phyloP scores from a whole-genome alignment of 495 filamentous ascomycete genomes.

The Xylaria acuta region DNA sequence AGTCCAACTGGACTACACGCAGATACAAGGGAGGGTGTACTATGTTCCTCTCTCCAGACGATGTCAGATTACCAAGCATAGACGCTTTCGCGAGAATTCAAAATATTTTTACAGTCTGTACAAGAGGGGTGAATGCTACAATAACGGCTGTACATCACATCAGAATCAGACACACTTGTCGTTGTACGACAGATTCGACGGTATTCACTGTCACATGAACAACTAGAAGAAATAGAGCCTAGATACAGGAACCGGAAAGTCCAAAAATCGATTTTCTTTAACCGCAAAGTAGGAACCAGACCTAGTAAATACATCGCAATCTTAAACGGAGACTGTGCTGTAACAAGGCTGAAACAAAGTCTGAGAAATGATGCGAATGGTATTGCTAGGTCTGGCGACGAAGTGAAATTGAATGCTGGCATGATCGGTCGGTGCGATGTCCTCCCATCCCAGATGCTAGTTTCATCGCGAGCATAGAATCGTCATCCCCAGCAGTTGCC shows the following conservation, averaged over 20 bases:
- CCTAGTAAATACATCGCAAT: conserved; percentile 22
- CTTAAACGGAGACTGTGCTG: conserved; percentile 13
- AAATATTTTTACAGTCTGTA: not conserved
- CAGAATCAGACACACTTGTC: not conserved
- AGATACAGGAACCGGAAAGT: conserved; percentile 22
- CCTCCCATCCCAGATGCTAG: conserved; percentile 28
- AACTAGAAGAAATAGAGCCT: conserved; percentile 16
- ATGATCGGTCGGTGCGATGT: conserved; percentile 29
- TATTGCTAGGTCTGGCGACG: conserved; percentile 30
- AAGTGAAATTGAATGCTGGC: conserved; percentile 35
- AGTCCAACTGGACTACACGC: not conserved
- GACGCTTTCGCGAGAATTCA: not conserved
- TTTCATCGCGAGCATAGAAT: conserved; percentile 34
- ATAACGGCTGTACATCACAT: not conserved
- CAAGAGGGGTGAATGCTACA: not conserved
- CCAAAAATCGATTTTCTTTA: conserved; percentile 24
- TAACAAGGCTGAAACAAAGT: conserved; percentile 65
- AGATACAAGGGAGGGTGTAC: not conserved
- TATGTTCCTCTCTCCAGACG: not conserved
- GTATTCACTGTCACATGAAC: conserved; percentile 20
- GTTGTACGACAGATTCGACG: not conserved
- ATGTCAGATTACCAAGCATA: not conserved
- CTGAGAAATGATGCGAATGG: conserved; percentile 28
- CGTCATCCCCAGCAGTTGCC: conserved; percentile 11
- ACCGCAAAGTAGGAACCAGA: conserved; percentile 32